These are phyloP conservation scores for Moniliophthora roreri DNA, from an alignment of 1,284 basidiomycete genomes.

Conservation along the genomic window DNA sequence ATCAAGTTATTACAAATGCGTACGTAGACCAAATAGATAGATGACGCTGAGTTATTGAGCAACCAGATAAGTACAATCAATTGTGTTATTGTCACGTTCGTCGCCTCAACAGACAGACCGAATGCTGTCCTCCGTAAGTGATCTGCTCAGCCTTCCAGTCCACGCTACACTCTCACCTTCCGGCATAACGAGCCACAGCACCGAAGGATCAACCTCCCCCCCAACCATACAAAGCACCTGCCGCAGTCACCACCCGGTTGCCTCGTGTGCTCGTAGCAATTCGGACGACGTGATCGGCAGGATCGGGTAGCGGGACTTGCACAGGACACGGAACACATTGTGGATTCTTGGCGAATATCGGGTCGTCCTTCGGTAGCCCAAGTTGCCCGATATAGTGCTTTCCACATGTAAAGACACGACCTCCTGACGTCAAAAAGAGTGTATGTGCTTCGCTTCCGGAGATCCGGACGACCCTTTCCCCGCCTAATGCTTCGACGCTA, in stretches of 20 bases:
- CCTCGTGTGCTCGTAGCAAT: conserved; percentile 67
- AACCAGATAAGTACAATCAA: no score
- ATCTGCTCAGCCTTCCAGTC: conserved; percentile 42
- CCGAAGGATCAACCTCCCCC: conserved; percentile 61
- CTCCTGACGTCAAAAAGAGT: conserved; percentile 75
- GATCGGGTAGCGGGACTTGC: conserved; percentile 52
- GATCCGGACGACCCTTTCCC: conserved; percentile 59
- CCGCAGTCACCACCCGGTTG: conserved; percentile 65
- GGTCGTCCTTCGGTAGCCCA: conserved; percentile 55
- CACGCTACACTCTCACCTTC: conserved; percentile 32
- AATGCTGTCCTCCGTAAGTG: conserved; percentile 51
- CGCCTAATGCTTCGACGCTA: conserved; percentile 52
- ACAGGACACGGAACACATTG: conserved; percentile 49
- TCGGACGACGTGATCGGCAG: conserved; percentile 54
- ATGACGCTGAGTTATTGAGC: no score
- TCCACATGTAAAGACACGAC: conserved; percentile 74
- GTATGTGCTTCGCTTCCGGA: conserved; percentile 75
- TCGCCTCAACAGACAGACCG: conserved; percentile 38
- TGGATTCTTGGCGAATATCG: conserved; percentile 38
- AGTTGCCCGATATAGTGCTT: conserved; percentile 67
- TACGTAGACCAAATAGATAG: no score
- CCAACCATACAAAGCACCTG: conserved; percentile 70
- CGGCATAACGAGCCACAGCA: conserved; percentile 40
- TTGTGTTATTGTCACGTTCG: not conserved
- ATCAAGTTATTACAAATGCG: no score